Base-by-base conservation (phyloP, 2,329 filamentous ascomycete genomes). In the Aspergillus pseudoterreus region DNA sequence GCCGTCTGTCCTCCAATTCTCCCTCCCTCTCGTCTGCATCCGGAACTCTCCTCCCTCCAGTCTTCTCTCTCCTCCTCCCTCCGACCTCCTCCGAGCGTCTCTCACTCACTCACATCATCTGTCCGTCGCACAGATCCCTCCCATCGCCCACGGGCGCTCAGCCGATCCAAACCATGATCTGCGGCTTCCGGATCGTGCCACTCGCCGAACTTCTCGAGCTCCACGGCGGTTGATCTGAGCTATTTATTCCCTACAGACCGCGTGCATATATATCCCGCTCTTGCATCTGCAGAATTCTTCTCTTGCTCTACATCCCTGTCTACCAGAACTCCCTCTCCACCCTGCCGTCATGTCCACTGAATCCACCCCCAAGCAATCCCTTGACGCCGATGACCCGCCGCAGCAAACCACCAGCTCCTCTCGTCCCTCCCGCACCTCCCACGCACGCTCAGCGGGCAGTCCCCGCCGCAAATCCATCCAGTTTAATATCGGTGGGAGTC, bases 381-480 rank as follows among this genome's bases (percentile, higher is more conserved):
- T 55, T 17, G 59, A 56, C 35, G 45, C 41, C 22, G 51, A 50
- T 15, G 47, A 50, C 9, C 50, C 22, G 22, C 22, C 6, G 22
- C 22, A 22, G 22, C 22, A 35, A 27, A 30, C 41, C 22, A 30
- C 49, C 15, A 53, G 56, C 35, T 53, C 50, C 4, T 51, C 57
- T 19, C 52, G 47, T n/a, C 56, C 64, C 24, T 55, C 55, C 11
- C 59, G 56, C 36, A 61, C 58, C 12, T 61, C 62, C 15, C 58
- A 63, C 12, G 48, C 57, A 1, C 14, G 15, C 15, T 14, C 12
- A 19, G 57, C 57, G 36, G 63, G 64, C 14, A 60, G 60, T 43
- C 54, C 63, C 8, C 65, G 68, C 10, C 62, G 67, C 36, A 68
- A 63, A 47, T 73, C 71, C 6, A 71, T 73, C 41, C 70, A 73